phyloP scores from a whole-genome alignment of 352 stramenopile species.

The Phytophthora ohioensis region DNA sequence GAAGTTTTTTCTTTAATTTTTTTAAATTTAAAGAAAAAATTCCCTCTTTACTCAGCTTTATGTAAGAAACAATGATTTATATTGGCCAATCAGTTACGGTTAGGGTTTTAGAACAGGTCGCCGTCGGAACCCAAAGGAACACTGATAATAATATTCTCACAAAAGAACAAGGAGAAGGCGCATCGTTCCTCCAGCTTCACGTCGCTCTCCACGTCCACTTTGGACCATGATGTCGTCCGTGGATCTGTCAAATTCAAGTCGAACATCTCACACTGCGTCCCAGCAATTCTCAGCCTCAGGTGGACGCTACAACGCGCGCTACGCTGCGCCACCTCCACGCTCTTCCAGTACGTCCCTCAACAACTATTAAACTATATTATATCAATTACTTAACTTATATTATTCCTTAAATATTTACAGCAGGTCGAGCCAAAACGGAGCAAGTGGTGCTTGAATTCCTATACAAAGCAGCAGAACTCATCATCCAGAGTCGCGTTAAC shows the following conservation, averaged over 20 bases:
- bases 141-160: no score
- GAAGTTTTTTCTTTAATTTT: no score
- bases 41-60: no score
- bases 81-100: no score
- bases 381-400: background rate
- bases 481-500: constrained; percentile 84
- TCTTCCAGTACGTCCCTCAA: constrained; percentile 18
- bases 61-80: no score
- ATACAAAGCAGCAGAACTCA: constrained; percentile 85
- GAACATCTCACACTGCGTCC: background rate
- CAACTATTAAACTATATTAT: constrained; percentile 4
- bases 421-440: constrained; percentile 80
- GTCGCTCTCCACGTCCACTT: background rate
- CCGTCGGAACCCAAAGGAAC: no score
- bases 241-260: background rate
- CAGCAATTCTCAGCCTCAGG: constrained; percentile 16
- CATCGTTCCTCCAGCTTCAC: background rate
- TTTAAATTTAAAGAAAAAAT: no score
- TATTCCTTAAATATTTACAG: constrained; percentile 19
- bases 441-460: constrained; percentile 88
- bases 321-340: constrained; percentile 13
- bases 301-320: constrained; percentile 20
- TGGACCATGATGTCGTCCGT: background rate
- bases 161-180: no score
- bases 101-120: no score